Evolutionary conservation across 225 moss, liverwort and hornwort genomes (phyloP), one percentile per base, ranked within the genome.

Genomic region (Anthoceros angustus): DNA sequence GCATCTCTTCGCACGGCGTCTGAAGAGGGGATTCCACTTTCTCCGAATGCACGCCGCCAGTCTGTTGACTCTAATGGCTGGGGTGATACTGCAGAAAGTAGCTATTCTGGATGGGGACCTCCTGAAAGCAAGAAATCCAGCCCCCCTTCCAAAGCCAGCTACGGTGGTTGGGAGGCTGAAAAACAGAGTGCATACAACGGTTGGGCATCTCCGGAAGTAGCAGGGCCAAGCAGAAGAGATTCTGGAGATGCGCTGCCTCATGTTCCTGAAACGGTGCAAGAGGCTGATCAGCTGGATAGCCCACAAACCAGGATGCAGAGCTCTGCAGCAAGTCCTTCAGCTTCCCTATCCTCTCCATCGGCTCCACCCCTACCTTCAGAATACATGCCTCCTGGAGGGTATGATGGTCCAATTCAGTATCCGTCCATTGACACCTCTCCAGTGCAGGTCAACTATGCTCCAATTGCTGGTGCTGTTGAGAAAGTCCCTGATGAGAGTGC

Each of bases 351-450:
- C 16, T 42, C 80, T 32, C 93, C 93, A n/a, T 84, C 91, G 41
- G 89, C 89, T 42, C 92, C 92, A 23, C 89, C 87, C 18, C 87
- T 84, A 69, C 87, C 89, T 40, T 42, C 74, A 21, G 78, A 69
- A 12, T 61, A 63, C 25, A 65, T 81, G 26, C 76, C 72, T 62
- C 68, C 72, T 72, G 78, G 67, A 18, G 79, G 68, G 69, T 61
- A 61, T 23, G 40, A 76, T 48, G 80, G 83, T 16, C 76, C 83
- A 50, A 86, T 98, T 71, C 80, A 76, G 42, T 92, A 98, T 63
- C 98, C 98, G 60, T 73, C 89, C 4, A 65, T 98, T 5, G 86
- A 92, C 43, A 78, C 79, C 16, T 79, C 88, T 42, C 84, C 84
- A 16, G 76, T 79, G 8, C 72, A 84, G 66, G 42, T 92, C 23